Base-by-base conservation (phyloP, 1,284 basidiomycete genomes). In the Wallemia hederae region DNA sequence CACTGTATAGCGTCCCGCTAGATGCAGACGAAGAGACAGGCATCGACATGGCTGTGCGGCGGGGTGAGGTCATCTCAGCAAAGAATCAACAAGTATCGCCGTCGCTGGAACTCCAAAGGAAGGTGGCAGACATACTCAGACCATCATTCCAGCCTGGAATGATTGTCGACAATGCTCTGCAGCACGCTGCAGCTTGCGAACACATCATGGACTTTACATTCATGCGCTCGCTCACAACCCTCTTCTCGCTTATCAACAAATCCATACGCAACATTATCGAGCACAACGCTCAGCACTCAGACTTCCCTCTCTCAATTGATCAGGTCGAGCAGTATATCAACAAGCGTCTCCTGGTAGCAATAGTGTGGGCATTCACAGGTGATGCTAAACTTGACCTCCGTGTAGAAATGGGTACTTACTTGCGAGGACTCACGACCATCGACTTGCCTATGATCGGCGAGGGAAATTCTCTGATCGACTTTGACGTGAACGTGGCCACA, bases 141-240 rank as follows among this genome's bases (percentile, higher is more conserved):
- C 80, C 80, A 0, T 88, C 83, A 74, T 94, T 98, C 69, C 78
- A 75, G 1, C 77, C 80, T 2, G 85, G 81, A 59, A 87, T 85
- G 29, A 76, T 99, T 17, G 83, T 98, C 61, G 78, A 78, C 63
- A 74, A 77, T 11, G 86, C 90, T 0, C 76, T 97, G 34, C 75
- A 77, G 27, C 86, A 82, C 65, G 88, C 91, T 0, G 78, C 80
- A 62, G 78, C 79, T 19, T 81, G 88, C 58, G 84, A 90, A 66
- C 94, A 99, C 67, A 97, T 98, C 72, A 98, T 99, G 94, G 90
- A 96, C 71, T 97, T 96, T 73, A 97, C 92, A 0, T 72, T 74
- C 29, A 89, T 83, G 2, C 85, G 96, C 31, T 89, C 89, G 0
- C 78, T 98, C 62, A 88, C 85, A 67, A 98, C 94, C 0, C 77